A percentile compares a stretch with the other conserved stretches of the same genome.
Evolutionary conservation across 192 early-diverging fungal species (phyloP).

Genomic region (Coemansia sp.): DNA sequence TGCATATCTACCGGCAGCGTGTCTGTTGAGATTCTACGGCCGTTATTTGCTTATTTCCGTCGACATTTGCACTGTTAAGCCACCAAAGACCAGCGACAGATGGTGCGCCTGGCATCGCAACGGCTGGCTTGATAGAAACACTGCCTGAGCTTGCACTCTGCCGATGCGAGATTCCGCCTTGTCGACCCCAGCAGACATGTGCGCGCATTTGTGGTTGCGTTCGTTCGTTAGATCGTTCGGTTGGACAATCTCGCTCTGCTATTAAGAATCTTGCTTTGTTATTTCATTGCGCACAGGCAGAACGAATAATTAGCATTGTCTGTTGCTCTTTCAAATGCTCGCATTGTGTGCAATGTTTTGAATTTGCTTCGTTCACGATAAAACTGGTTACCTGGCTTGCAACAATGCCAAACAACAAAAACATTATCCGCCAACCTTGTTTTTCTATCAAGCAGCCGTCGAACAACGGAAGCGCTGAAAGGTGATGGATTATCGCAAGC

Average conservation of each 20-base stretch:
- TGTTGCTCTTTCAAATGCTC: not conserved
- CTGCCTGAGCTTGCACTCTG: no score
- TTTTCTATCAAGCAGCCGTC: not conserved
- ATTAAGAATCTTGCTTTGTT: not conserved
- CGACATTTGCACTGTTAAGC: not conserved
- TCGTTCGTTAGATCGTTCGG: no score
- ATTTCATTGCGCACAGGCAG: constrained; percentile 8
- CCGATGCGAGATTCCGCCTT: no score
- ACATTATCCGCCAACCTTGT: not conserved
- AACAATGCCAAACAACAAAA: not conserved
- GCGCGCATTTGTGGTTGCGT: no score
- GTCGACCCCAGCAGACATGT: no score
- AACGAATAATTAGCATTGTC: constrained; percentile 1
- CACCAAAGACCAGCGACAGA: no score
- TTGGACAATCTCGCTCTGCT: not conserved
- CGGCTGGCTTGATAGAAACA: no score
- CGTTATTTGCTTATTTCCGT: not conserved
- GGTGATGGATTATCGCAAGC: not conserved
- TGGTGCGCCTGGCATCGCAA: no score
- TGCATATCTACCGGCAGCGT: no score
- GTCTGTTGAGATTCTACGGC: no score
- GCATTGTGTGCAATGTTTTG: constrained; percentile 8
- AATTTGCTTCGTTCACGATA: not conserved
- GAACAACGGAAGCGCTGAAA: not conserved
- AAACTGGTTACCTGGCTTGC: not conserved